Conservation (phyloP, 108 stramenopile species). For the Nitzschia sp. region DNA sequence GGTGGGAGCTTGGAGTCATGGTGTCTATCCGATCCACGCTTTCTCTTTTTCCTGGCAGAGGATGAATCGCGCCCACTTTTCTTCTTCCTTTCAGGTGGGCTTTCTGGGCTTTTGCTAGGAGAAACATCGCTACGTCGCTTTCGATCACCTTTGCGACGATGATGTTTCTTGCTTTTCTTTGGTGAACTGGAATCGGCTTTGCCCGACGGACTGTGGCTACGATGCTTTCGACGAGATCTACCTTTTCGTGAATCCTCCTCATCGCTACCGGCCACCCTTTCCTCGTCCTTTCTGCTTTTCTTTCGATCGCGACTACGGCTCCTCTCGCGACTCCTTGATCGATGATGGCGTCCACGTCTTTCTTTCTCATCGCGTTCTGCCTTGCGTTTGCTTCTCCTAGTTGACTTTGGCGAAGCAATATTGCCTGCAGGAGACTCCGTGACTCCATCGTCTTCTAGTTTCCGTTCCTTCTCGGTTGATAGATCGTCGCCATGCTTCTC, state of each 20-base stretch:
- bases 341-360: conserved; percentile 2
- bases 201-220: background rate
- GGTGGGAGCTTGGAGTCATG: background rate
- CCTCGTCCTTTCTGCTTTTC: conserved; percentile 6
- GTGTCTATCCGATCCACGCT: conserved; percentile 9
- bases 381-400: conserved; percentile 17
- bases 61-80: conserved; percentile 22
- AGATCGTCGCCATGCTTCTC: conserved; percentile 4
- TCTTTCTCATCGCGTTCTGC: conserved; percentile 13
- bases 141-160: conserved; percentile 17
- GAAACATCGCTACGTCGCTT: conserved; percentile 25
- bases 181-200: conserved; percentile 10
- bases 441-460: background rate
- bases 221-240: conserved; percentile 1
- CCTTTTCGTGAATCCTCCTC: background rate
- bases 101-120: conserved; percentile 6
- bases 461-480: background rate
- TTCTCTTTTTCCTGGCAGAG: conserved; percentile 14
- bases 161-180: conserved; percentile 9
- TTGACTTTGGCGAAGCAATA: background rate
- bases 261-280: conserved; percentile 18
- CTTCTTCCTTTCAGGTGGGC: conserved; percentile 25
- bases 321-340: conserved; percentile 23
- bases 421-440: background rate
- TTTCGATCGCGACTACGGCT: conserved; percentile 20